Base-by-base conservation (phyloP, 1,139 yeast species). In the Yamadazyma dendronema region DNA sequence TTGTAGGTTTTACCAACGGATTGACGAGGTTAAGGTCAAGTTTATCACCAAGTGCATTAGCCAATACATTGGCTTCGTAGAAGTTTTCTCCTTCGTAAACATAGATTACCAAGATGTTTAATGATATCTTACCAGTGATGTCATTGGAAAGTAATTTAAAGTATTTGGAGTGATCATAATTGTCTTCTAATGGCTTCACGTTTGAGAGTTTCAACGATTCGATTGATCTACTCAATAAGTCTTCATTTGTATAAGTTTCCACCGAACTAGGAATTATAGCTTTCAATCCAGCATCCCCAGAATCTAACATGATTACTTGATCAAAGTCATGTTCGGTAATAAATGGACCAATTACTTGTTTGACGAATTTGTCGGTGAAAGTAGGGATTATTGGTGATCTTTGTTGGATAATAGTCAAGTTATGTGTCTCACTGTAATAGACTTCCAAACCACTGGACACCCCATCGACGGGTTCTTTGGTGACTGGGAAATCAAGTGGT, bases 31-130 rank as follows among this genome's bases (percentile, higher is more conserved):
- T 46, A 15, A 72, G 34, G 1, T 58, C 54, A 12, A 73, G 54
- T 28, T 55, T 57, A 24, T 54, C 54, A 23, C 55, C 56, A 28
- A 68, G 55, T 31, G 61, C 58, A 6, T 49, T 48, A 3, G 87
- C 84, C 43, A 85, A 62, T 10, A 60, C 52, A 38, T 68, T 71
- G 0, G 95, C 95, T 56, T 89, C 97, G 17, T 63, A 58, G 33
- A 82, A 76, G 56, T 90, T 90, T 58, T 89, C 97, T 22, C 97
- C 97, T 57, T 90, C 97, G 54, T 86, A 88, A 2, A 83, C 94
- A 54, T 72, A 81, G 14, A 78, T 67, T 14, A 68, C 67, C 28
- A 73, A 45, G 2, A 65, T 59, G 26, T 41, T 48, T 15, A 55
- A 40, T 13, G 52, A 52, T 17, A 50, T 34, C 28, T 38, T 15